These are phyloP conservation scores for Aspergillus proliferans DNA, from an alignment of 2,329 filamentous ascomycete species.

Conservation along the genomic window DNA sequence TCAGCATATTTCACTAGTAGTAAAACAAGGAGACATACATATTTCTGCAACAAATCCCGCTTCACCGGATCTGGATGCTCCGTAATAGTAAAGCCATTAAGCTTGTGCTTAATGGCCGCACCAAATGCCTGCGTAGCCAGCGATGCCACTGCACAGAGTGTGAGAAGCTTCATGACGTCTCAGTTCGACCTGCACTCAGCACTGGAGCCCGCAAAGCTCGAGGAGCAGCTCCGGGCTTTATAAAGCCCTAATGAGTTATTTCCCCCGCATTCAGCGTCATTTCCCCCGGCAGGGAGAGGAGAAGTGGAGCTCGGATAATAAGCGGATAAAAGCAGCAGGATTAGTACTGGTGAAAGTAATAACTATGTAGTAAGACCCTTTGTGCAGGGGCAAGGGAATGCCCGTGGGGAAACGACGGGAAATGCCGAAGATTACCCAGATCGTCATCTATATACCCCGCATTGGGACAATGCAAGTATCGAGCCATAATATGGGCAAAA, in stretches of 20 bases:
- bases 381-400: not conserved
- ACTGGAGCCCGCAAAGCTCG: not conserved
- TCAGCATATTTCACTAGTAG: not conserved
- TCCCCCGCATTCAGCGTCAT: not conserved
- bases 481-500: no score
- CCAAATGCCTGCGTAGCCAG: constrained; percentile 43
- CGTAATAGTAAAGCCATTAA: constrained; percentile 43
- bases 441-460: no score
- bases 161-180: constrained; percentile 34
- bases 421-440: no score
- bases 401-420: no score
- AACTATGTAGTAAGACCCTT: not conserved
- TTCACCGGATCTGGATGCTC: constrained; percentile 35
- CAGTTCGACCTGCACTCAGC: not conserved
- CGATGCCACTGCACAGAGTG: constrained; percentile 25
- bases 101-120: constrained; percentile 45
- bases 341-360: not conserved
- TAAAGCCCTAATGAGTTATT: not conserved
- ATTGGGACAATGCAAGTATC: no score
- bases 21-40: constrained; percentile 38
- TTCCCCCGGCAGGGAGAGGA: not conserved
- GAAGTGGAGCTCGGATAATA: not conserved
- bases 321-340: not conserved
- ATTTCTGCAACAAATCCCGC: constrained; percentile 49
- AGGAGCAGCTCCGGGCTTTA: not conserved